Evolutionary conservation across 2,329 filamentous ascomycete genomes (phyloP).

Genomic region (Hysterium pulicare): DNA sequence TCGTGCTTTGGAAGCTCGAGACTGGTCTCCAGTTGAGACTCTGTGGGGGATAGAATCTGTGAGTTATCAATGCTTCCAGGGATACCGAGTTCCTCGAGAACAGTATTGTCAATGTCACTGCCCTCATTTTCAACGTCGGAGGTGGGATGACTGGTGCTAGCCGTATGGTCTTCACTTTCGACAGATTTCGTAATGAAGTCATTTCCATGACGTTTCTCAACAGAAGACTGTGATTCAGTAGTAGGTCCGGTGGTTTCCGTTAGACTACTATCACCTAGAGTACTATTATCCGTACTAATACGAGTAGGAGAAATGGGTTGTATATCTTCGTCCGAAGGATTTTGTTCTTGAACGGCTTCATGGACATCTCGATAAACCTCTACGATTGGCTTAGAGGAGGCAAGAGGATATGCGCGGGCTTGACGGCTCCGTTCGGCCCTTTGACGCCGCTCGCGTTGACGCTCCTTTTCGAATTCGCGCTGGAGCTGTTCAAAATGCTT

Average conservation of each 20-base stretch:
- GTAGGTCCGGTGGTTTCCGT: slow-evolving; percentile 32
- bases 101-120: slow-evolving; percentile 70
- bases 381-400: slow-evolving; percentile 91
- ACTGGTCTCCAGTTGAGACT: slow-evolving; percentile 56
- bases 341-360: slow-evolving; percentile 82
- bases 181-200: slow-evolving; percentile 18
- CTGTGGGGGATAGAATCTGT: slow-evolving; percentile 49
- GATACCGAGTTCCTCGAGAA: slow-evolving; percentile 64
- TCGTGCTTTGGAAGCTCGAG: slow-evolving; percentile 87
- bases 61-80: slow-evolving; percentile 59
- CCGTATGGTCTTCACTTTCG: slow-evolving; percentile 24
- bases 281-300: slow-evolving; percentile 35
- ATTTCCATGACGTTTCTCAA: slow-evolving; percentile 24
- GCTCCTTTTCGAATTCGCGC: slow-evolving; percentile 92
- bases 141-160: slow-evolving; percentile 35
- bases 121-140: slow-evolving; percentile 51
- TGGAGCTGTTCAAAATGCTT: slow-evolving; percentile 96
- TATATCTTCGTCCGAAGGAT: slow-evolving; percentile 62
- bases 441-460: slow-evolving; percentile 78
- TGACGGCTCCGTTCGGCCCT: slow-evolving; percentile 72
- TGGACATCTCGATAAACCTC: slow-evolving; percentile 93
- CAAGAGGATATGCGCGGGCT: slow-evolving; percentile 81
- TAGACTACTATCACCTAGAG: slow-evolving; percentile 32
- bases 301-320: slow-evolving; percentile 29
- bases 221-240: slow-evolving; percentile 32